Percentiles rank a stretch among this genome's conserved stretches.
Conservation (phyloP, 371 early-diverging fungal species). For the Smittium culicis region DNA sequence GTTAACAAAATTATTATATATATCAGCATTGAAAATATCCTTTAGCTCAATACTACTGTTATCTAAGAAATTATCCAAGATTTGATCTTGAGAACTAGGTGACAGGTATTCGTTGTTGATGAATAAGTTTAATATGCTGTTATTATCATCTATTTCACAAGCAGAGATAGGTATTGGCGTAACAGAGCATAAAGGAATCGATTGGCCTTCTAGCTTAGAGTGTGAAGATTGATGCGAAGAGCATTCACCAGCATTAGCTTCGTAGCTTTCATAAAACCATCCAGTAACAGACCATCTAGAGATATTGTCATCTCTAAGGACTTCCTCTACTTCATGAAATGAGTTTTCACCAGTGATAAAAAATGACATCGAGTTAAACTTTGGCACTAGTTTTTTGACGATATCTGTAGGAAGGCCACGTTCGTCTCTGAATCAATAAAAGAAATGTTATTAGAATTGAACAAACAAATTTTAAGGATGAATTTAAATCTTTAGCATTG, state of each 20-base stretch:
- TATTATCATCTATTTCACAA: background rate
- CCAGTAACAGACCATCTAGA: constrained; percentile 47
- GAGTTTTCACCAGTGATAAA: constrained; percentile 45
- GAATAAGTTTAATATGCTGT: constrained; percentile 6
- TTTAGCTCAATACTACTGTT: constrained; percentile 39
- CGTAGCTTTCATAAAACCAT: constrained; percentile 45
- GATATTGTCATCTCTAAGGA: constrained; percentile 22
- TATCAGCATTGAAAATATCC: constrained; percentile 31
- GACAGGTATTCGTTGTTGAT: constrained; percentile 35
- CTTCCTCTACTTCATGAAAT: constrained; percentile 49
- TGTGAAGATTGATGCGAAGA: background rate
- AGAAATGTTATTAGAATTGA: too few species aligned
- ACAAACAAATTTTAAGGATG: too few species aligned
- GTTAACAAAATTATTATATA: constrained; percentile 21
- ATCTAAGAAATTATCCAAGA: constrained; percentile 33
- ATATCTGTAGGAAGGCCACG: constrained; percentile 30
- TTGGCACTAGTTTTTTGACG: constrained; percentile 35
- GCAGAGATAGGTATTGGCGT: too few species aligned
- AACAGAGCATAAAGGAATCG: background rate
- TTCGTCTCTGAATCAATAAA: constrained; percentile 9
- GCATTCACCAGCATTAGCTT: background rate
- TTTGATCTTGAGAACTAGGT: constrained; percentile 16
- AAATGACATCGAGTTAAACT: constrained; percentile 43
- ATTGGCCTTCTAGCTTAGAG: background rate
- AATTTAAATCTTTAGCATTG: background rate